These are phyloP conservation scores for Boletus patriciae DNA, from an alignment of 768 basidiomycete species.

Conservation along the genomic window DNA sequence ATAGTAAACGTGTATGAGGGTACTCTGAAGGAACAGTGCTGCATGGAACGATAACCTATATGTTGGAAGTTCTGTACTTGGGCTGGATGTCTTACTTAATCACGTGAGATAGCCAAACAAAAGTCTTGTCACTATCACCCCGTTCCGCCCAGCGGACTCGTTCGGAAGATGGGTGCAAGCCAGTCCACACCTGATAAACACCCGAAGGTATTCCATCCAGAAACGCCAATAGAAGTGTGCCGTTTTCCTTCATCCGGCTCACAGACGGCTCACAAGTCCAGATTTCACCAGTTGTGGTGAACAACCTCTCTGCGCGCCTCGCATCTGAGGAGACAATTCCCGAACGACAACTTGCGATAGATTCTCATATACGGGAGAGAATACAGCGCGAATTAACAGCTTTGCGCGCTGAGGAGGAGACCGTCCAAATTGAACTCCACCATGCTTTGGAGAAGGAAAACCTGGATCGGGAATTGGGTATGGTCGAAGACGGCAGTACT, in stretches of 20 bases:
- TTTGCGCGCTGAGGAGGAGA: constrained; percentile 67
- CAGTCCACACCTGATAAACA: constrained; percentile 61
- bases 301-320: constrained; percentile 68
- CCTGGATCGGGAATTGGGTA: constrained; percentile 66
- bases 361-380: constrained; percentile 67
- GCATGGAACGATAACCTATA: not conserved
- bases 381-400: constrained; percentile 68
- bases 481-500: constrained; percentile 44
- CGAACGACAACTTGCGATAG: constrained; percentile 71
- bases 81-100: not conserved
- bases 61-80: not conserved
- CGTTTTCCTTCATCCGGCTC: not conserved
- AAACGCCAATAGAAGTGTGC: constrained; percentile 55
- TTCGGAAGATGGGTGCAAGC: constrained; percentile 56
- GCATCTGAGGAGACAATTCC: constrained; percentile 59
- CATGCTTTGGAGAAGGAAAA: constrained; percentile 85
- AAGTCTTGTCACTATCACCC: not conserved
- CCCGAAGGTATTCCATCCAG: constrained; percentile 57
- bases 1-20: constrained; percentile 29
- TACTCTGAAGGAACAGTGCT: not conserved
- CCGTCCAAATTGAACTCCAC: constrained; percentile 72
- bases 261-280: constrained; percentile 31
- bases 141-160: not conserved
- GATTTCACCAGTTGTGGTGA: constrained; percentile 85
- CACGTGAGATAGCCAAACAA: constrained; percentile 15